These are phyloP conservation scores for Nicotiana tabacum DNA, from an alignment of 257 asterid genomes.

Conservation along the genomic window DNA sequence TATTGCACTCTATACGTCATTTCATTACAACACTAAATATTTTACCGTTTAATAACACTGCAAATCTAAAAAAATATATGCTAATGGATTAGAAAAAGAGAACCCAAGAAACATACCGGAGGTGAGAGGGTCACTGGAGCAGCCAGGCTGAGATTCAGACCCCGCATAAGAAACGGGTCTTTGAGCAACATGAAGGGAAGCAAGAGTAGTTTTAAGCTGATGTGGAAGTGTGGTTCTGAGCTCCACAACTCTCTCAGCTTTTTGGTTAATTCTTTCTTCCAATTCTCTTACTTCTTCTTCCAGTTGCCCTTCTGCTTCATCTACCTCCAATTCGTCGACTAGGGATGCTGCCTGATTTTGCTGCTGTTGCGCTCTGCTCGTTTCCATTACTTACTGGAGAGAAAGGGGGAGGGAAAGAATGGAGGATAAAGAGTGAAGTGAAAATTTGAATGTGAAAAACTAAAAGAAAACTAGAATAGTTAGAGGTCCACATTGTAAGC, in stretches of 20 bases:
- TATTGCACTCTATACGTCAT: no score
- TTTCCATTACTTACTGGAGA: background rate
- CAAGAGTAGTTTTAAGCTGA: constrained; percentile 45
- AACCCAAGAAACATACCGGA: constrained; percentile 30
- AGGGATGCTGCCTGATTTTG: constrained; percentile 14
- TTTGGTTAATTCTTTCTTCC: constrained; percentile 45
- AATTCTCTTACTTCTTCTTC: constrained; percentile 30
- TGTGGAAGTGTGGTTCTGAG: constrained; percentile 48
- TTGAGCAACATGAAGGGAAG: constrained; percentile 49
- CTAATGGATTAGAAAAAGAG: background rate
- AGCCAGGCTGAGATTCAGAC: constrained; percentile 26
- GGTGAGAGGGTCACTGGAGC: constrained; percentile 15
- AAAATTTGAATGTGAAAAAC: no score
- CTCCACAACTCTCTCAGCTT: constrained; percentile 45
- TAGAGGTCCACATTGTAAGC: no score
- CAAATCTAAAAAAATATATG: no score
- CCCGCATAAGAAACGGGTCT: constrained; percentile 31
- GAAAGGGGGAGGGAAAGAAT: no score
- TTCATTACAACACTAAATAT: no score
- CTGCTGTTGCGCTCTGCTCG: no score
- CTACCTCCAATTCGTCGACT: constrained; percentile 20
- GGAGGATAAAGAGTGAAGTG: background rate
- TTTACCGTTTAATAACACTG: no score
- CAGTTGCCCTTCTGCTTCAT: background rate
- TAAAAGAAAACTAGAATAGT: no score